Evolutionary conservation across 2,329 filamentous ascomycete genomes (phyloP).

Genomic region (Claviceps capensis): DNA sequence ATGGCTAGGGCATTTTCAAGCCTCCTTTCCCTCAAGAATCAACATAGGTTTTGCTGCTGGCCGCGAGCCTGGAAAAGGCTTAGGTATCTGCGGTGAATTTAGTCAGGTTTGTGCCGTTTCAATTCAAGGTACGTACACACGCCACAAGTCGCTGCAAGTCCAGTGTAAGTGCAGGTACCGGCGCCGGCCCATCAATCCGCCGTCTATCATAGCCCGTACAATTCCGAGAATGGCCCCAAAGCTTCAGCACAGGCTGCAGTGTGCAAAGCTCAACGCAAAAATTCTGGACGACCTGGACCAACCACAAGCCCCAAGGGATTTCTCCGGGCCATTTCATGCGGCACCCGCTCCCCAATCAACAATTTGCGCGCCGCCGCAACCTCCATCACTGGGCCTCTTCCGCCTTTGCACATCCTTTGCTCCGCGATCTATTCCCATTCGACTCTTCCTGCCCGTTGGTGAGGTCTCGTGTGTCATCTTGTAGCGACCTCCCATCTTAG

Average conservation of each 20-base stretch:
- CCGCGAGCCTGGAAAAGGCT: too few species aligned
- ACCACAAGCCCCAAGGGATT: conserved; percentile 23
- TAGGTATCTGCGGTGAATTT: too few species aligned
- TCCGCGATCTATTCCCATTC: conserved; percentile 6
- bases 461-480: conserved; percentile 1
- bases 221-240: conserved; percentile 17
- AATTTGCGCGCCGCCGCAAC: conserved; percentile 15
- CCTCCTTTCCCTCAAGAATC: too few species aligned
- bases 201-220: neutral
- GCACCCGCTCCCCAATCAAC: conserved; percentile 15
- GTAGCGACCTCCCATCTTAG: conserved; percentile 9
- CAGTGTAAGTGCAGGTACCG: neutral
- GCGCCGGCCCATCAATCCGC: neutral
- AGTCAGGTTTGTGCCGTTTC: too few species aligned
- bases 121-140: too few species aligned
- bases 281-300: conserved; percentile 20
- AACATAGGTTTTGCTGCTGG: too few species aligned
- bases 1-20: neutral
- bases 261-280: conserved; percentile 25
- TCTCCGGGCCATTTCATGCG: conserved; percentile 16
- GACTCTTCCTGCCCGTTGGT: neutral
- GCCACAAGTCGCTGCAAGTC: too few species aligned
- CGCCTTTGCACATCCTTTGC: conserved; percentile 8
- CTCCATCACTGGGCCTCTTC: conserved; percentile 1
- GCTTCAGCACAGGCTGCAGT: conserved; percentile 21